phyloP scores from a whole-genome alignment of 106 monocot species.

The Triglochin maritima region DNA sequence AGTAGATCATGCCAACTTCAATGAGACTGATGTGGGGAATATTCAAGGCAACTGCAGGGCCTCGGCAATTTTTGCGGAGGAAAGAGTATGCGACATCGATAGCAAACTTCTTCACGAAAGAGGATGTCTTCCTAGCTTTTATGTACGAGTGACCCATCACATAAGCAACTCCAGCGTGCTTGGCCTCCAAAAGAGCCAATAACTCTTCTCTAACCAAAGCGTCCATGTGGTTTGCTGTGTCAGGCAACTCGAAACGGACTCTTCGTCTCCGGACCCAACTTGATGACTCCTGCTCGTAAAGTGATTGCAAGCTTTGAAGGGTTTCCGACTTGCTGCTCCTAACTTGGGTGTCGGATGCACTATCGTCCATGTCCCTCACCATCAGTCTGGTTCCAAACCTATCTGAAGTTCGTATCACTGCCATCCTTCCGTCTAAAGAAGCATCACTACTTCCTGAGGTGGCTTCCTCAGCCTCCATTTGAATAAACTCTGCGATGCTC shows the following conservation, averaged over 20 bases:
- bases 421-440: slow-evolving; percentile 68
- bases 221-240: slow-evolving; percentile 10
- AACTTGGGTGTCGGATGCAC: not conserved
- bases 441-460: slow-evolving; percentile 35
- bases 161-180: slow-evolving; percentile 70
- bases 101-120: slow-evolving; percentile 61
- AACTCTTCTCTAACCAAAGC: slow-evolving; percentile 48
- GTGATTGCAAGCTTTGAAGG: slow-evolving; percentile 34
- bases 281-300: slow-evolving; percentile 57
- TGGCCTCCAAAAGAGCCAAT: slow-evolving; percentile 40
- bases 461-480: slow-evolving; percentile 60
- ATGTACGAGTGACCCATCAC: slow-evolving; percentile 71
- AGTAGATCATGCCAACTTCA: slow-evolving; percentile 81
- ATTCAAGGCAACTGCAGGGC: slow-evolving; percentile 60
- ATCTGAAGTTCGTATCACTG: slow-evolving; percentile 37
- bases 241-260: slow-evolving; percentile 51
- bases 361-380: slow-evolving; percentile 25
- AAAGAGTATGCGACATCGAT: slow-evolving; percentile 71
- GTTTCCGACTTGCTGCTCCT: slow-evolving; percentile 57
- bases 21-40: slow-evolving; percentile 81
- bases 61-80: slow-evolving; percentile 66
- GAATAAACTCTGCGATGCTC: slow-evolving; percentile 82
- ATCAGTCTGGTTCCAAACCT: slow-evolving; percentile 24
- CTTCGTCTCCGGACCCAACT: slow-evolving; percentile 20
- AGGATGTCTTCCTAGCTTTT: slow-evolving; percentile 58